These are phyloP conservation scores for Heliamphora pulchella DNA, from an alignment of 179 eudicot species.

Conservation along the genomic window DNA sequence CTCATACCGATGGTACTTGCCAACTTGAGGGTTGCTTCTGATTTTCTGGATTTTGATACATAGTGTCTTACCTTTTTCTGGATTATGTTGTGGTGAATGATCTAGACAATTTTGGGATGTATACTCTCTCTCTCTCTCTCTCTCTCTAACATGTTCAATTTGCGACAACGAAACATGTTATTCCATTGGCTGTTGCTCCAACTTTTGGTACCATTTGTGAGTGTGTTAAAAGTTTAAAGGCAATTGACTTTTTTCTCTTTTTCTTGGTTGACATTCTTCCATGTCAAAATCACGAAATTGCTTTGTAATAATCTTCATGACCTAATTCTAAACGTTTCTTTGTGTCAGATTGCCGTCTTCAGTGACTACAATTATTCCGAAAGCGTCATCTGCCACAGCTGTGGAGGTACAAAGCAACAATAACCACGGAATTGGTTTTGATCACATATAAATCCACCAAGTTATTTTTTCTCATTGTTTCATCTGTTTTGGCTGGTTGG, in stretches of 20 bases:
- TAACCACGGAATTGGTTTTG: not conserved
- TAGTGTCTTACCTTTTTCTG: not conserved
- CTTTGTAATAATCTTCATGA: constrained; percentile 3
- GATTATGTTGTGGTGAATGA: not conserved
- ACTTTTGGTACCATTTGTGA: not conserved
- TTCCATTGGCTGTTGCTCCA: not conserved
- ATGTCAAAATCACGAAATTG: not conserved
- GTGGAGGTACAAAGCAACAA: constrained; percentile 49
- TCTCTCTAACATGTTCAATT: too few relatives aligned
- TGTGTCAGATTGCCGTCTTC: constrained; percentile 46
- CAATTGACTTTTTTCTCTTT: not conserved
- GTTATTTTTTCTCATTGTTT: not conserved
- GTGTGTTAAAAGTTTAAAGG: not conserved
- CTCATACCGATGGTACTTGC: not conserved
- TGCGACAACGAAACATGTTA: too few relatives aligned
- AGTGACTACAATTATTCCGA: constrained; percentile 32
- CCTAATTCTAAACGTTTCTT: constrained; percentile 12
- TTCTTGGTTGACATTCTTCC: not conserved
- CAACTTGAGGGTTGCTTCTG: not conserved
- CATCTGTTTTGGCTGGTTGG: not conserved
- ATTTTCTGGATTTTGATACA: not conserved
- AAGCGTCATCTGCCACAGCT: constrained; percentile 56
- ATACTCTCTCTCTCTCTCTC: not conserved
- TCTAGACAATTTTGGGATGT: not conserved
- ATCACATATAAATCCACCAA: not conserved